Conservation (phyloP, 805 yeast genomes). For the Starmera caribaea region DNA sequence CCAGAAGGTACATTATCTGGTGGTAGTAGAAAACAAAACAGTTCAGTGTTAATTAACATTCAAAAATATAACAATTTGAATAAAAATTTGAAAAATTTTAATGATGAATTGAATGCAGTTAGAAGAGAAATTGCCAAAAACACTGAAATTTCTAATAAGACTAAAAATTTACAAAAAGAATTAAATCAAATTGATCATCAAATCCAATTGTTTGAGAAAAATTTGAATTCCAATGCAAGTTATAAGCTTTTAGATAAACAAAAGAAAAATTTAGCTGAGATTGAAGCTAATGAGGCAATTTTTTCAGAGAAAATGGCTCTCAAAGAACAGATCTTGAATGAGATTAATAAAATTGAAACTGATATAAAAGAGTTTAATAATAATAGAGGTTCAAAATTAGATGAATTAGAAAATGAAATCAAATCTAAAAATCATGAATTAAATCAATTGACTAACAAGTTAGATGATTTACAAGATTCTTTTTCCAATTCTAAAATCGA, state of each 20-base stretch:
- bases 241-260: conserved; percentile 43
- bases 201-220: conserved; percentile 43
- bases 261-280: conserved; percentile 35
- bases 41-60: conserved; percentile 52
- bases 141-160: conserved; percentile 34
- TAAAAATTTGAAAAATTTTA: conserved; percentile 28
- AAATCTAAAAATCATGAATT: conserved; percentile 27
- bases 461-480: conserved; percentile 37
- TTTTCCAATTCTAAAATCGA: conserved; percentile 63
- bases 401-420: conserved; percentile 49
- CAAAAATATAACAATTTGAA: conserved; percentile 49
- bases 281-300: conserved; percentile 28
- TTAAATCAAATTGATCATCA: conserved; percentile 51
- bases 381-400: conserved; percentile 75
- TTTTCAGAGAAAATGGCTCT: conserved; percentile 27
- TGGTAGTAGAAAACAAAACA: conserved; percentile 63
- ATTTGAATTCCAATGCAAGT: conserved; percentile 45
- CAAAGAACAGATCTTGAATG: conserved; percentile 25
- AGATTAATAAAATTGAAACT: conserved; percentile 45
- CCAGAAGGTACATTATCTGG: conserved; percentile 96
- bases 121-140: conserved; percentile 32
- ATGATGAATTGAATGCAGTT: conserved; percentile 31
- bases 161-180: conserved; percentile 49
- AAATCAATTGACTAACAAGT: conserved; percentile 24
- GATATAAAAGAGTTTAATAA: conserved; percentile 76